These are phyloP conservation scores for Solanum chacoense DNA, from an alignment of 305 asterid species.

Conservation along the genomic window DNA sequence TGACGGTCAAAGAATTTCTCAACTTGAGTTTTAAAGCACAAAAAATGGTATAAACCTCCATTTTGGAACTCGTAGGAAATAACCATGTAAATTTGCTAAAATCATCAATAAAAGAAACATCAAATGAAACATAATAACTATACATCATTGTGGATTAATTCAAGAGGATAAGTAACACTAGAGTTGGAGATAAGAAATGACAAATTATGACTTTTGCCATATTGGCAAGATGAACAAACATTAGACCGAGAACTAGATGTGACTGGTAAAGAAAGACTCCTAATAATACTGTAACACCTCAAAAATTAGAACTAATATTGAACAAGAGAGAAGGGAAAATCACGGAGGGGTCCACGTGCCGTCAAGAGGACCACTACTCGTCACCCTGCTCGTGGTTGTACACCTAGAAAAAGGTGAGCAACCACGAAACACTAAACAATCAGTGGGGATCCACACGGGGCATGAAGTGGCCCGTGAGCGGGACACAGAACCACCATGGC, in stretches of 20 bases:
- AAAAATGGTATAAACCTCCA: background rate
- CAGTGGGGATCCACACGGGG: background rate
- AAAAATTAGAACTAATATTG: too few relatives aligned
- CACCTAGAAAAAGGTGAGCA: background rate
- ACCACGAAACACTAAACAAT: background rate
- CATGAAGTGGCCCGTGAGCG: background rate
- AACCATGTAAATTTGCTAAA: background rate
- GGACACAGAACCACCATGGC: background rate
- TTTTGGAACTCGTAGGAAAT: background rate
- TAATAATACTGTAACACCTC: background rate
- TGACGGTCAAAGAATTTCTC: background rate
- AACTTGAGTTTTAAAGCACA: background rate
- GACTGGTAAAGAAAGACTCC: background rate
- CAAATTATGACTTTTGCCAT: background rate
- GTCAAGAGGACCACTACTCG: background rate
- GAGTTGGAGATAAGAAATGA: background rate
- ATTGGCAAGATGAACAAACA: background rate
- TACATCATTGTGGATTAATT: background rate
- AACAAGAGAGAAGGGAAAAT: background rate
- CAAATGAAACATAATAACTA: background rate
- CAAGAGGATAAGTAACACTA: background rate
- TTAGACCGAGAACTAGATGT: background rate
- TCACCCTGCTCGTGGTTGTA: background rate
- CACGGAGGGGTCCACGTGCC: background rate
- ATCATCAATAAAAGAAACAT: background rate